Evolutionary conservation across 495 filamentous ascomycete species (phyloP), one percentile per base, ranked within the genome.

Genomic region (Pyrenopolyporus hunteri): DNA sequence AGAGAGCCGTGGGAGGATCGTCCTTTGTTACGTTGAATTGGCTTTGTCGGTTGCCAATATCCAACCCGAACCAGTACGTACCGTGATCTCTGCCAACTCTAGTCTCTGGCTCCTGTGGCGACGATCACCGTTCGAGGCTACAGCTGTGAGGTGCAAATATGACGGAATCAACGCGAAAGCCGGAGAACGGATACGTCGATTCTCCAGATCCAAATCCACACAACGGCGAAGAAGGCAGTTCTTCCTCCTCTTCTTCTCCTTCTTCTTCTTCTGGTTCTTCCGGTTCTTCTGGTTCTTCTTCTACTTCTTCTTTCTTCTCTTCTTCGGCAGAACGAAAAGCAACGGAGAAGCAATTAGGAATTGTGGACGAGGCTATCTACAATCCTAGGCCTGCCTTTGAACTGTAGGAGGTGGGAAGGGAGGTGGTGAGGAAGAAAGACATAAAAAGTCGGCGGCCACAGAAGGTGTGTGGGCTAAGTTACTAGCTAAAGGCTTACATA

Each of bases 361-460:
- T 56, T 61, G 57, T 8, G 57, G 63, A 66, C 9, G 57, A 61
- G 16, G 46, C 42, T 57, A 66, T 66, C 63, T 66, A 66, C 63
- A 66, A 66, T 66, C 63, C 63, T 55, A 65, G 63, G 63, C 57
- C 63, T 44, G 57, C 57, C 63, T 61, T 61, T 66, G 57, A 65
- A 66, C 57, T 61, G 63, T 66, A 66, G 63, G 59, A 39, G 25
- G 43, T 33, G 55, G 43, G 37, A 39, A 36, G 45, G 31, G 48
- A 42, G 55, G 54, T 49, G 48, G 32, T 49, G 52, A 49, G 32
- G 33, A 39, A 39, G 23, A 47, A 32, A 52, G 36, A 55, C 32
- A 51, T 45, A 59, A 56, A 62, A 66, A 66, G 39, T n/a, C 37
- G 61, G 61, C 48, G 49, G 33, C 23, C 23, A 47, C 28, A 35